These are phyloP conservation scores for Hygrocybe coccinea DNA, from an alignment of 768 basidiomycete species.

Conservation along the genomic window DNA sequence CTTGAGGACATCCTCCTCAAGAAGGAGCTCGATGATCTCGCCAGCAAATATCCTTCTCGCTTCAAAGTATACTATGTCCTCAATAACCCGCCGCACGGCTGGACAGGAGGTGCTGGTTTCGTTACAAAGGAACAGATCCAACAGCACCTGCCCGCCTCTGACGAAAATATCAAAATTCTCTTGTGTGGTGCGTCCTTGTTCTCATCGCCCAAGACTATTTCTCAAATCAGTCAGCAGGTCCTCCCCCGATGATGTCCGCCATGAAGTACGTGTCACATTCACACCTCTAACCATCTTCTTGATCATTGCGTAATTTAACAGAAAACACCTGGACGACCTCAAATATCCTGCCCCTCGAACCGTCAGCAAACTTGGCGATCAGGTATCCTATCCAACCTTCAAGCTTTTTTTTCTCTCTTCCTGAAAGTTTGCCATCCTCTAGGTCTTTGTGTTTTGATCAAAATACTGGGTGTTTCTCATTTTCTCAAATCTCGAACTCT, in stretches of 20 bases:
- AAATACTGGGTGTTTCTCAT: neutral
- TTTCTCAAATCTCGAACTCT: neutral
- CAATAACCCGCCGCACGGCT: constrained; percentile 85
- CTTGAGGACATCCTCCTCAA: constrained; percentile 88
- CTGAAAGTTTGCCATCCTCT: constrained; percentile 1
- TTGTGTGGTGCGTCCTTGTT: constrained; percentile 60
- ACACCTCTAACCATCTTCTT: neutral
- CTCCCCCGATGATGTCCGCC: constrained; percentile 49
- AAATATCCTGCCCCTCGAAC: constrained; percentile 83
- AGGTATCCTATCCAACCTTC: constrained; percentile 41
- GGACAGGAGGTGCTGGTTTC: constrained; percentile 89
- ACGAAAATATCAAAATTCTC: constrained; percentile 72
- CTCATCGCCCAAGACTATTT: neutral
- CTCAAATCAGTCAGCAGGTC: constrained; percentile 40
- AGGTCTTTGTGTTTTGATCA: constrained; percentile 45
- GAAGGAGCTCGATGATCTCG: constrained; percentile 79
- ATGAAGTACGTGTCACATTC: constrained; percentile 43
- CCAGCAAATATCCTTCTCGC: constrained; percentile 46
- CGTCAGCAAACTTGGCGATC: constrained; percentile 89
- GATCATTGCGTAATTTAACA: constrained; percentile 28
- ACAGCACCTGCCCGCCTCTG: constrained; percentile 63
- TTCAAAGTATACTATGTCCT: constrained; percentile 89
- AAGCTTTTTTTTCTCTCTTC: constrained; percentile 8
- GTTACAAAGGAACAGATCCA: constrained; percentile 91
- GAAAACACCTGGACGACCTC: constrained; percentile 85